Evolutionary conservation across 345 rosid species (phyloP), one percentile per base, ranked within the genome.

Genomic region (Psidium friedrichsthalianum): DNA sequence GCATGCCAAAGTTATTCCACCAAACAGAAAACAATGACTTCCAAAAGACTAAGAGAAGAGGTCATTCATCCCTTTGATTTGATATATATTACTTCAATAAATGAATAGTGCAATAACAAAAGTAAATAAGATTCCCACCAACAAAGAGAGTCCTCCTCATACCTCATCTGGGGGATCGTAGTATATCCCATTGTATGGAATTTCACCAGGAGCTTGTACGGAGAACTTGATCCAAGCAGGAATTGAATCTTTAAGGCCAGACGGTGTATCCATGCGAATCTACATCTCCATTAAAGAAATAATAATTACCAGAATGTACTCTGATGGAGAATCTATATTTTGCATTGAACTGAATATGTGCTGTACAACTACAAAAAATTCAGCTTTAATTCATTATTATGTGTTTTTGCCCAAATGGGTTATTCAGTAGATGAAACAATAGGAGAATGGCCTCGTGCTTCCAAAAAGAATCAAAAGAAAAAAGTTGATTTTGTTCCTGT

Each of bases 221-320:
- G 98, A 92, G 90, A 93, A 97, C 91, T 95, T 96, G 85, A 97
- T 95, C 99, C 99, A 97, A 88, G 99, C 99, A 87, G 99, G 99
- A 91, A 97, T 95, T 53, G 99, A 96, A 87, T 96, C 98, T 89
- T 97, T 97, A 55, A 95, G 85, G 83, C 99, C 98, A 90, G 98
- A 92, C 86, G 96, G 98, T 83, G 99, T 95, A 64, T 96, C 95
- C 99, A 97, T 95, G 82, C 92, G 96, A 90, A 97, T 94, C 99
- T 97, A 90, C 88, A 69, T 69, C 80, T 69, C 80, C 80, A 69
- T 69, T 36, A 69, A 69, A 69, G 24, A 69, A 69, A 36, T 36
- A 69, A 36, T 36, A 69, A 69, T 69, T 69, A 69, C 47, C 7
- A 42, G 25, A 36, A 69, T 69, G 47, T 44, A 69, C 80, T 69